Base-by-base conservation (phyloP, 1,284 basidiomycete species). In the Chalciporus sp. region DNA sequence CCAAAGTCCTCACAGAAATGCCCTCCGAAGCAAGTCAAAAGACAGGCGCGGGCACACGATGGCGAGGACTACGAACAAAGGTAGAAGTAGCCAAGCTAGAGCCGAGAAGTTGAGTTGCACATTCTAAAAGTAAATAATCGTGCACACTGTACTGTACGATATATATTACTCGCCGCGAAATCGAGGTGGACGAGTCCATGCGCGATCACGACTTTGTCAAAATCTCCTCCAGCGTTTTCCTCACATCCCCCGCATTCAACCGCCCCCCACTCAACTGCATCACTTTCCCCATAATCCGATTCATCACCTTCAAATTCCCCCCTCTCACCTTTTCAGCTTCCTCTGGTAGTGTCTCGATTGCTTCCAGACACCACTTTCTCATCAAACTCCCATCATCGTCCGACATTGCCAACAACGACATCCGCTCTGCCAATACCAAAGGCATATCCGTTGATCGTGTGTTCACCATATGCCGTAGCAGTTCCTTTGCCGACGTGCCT, bases 241-340 rank as follows among this genome's bases (percentile, higher is more conserved):
- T 77, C n/a, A 76, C 78, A 23, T 71, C 72, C 47, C 75, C 72
- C 1, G 86, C 85, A 67, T 97, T 88, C 19, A 88, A 93, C 31
- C 85, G 79, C 4, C 95, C 95, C 55, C 83, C 78, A 55, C 87
- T 91, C 49, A 82, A 71, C 71, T 87, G 91, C 94, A 98, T 98
- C 20, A 96, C 91, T 67, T 84, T 81, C 0, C 96, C 96, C 7
- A 98, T 81, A 31, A 99, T 80, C 57, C 90, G 88, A 76, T 94
- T 94, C 40, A 98, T 67, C 1, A 95, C 94, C 58, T 91, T 94
- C 28, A 75, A 72, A 55, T 92, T 90, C 0, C 96, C 95, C 37
- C 78, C 75, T 16, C 81, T 80, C 19, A 92, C 82, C 19, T 85
- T 86, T 7, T 80, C 79, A 0, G 83, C 86, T 65, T 95, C 92